Evolutionary conservation across 2,329 filamentous ascomycete genomes (phyloP).

Genomic region (Trematosphaeria pertusa): DNA sequence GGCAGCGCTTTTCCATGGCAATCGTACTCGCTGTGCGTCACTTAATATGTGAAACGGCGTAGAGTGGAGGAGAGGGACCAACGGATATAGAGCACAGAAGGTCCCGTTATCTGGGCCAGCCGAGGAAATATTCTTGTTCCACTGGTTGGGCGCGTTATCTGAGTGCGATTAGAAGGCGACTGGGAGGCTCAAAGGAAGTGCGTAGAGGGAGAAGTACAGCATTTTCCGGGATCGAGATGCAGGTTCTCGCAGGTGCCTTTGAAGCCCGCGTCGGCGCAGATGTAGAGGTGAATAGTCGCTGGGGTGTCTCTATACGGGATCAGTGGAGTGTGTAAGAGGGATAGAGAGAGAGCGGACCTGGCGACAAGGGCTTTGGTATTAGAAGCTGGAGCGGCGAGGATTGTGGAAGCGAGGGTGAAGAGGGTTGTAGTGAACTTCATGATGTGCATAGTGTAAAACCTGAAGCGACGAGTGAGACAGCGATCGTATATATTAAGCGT

Average conservation of each 20-base stretch:
- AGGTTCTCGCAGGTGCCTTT: conserved; percentile 25
- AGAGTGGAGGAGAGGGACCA: conserved; percentile 5
- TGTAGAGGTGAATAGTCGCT: conserved; percentile 26
- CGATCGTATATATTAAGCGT: too few relatives aligned
- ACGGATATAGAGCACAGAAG: conserved; percentile 32
- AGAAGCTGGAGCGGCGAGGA: too few relatives aligned
- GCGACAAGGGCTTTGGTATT: too few relatives aligned
- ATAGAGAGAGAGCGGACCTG: too few relatives aligned
- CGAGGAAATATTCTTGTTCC: conserved; percentile 24
- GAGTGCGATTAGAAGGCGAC: background rate
- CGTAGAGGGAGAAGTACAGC: conserved; percentile 8
- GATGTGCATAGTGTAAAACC: too few relatives aligned
- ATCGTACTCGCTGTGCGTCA: conserved; percentile 11
- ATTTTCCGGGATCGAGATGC: conserved; percentile 16
- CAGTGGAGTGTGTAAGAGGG: too few relatives aligned
- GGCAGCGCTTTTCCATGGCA: conserved; percentile 28
- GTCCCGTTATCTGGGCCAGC: conserved; percentile 28
- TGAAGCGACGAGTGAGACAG: too few relatives aligned
- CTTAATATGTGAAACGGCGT: background rate
- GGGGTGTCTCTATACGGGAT: too few relatives aligned
- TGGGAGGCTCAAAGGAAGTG: background rate
- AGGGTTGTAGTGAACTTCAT: too few relatives aligned
- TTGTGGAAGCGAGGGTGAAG: too few relatives aligned
- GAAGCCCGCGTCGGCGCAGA: conserved; percentile 24
- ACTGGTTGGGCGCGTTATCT: conserved; percentile 20